Base-by-base conservation (phyloP, 148 eudicot species). In the Amaranthus palmeri region DNA sequence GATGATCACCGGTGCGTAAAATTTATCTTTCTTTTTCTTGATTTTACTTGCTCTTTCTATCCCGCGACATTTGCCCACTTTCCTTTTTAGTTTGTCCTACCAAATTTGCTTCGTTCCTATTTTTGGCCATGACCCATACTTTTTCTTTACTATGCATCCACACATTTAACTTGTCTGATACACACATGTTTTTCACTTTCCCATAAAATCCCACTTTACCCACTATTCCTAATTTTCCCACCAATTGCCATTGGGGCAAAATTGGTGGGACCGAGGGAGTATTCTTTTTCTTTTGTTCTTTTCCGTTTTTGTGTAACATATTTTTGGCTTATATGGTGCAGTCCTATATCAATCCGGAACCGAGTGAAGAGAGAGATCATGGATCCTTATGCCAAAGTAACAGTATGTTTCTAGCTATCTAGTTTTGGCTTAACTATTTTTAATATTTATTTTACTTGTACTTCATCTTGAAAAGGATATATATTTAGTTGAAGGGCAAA, bases 311-410 rank as follows among this genome's bases (percentile, higher is more conserved):
- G 11, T 57, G 14, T 67, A 9, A 25, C 71, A 46, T 52, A 66
- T 54, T 45, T 7, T 70, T 70, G 3, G 45, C 46, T 72, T 68
- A 4, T 13, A 70, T 79, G 64, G 70, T 84, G 90, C 36, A 88
- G 85, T 69, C 90, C 87, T 36, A 65, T 84, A 15, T 74, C 86
- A 8, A 53, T 63, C 18, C 73, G 78, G 41, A 76, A 84, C 77
- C 82, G 96, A 82, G 96, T 88, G 85, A 91, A 88, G 77, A 85
- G 80, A 62, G 96, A 93, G 74, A 70, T 79, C 72, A 70, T 83
- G 79, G 97, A 88, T 51, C 71, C 84, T 62, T 85, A 85, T 78
- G 78, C 56, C 65, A 88, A 85, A 79, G 85, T 74, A 65, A 42
- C 68, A 77, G 92, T 85, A 85, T 70, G 79, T 79, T 71, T 17